A percentile compares a stretch with the other conserved stretches of the same genome.
Evolutionary conservation across 2,329 filamentous ascomycete genomes (phyloP).

Genomic region (Drechmeria coniospora): DNA sequence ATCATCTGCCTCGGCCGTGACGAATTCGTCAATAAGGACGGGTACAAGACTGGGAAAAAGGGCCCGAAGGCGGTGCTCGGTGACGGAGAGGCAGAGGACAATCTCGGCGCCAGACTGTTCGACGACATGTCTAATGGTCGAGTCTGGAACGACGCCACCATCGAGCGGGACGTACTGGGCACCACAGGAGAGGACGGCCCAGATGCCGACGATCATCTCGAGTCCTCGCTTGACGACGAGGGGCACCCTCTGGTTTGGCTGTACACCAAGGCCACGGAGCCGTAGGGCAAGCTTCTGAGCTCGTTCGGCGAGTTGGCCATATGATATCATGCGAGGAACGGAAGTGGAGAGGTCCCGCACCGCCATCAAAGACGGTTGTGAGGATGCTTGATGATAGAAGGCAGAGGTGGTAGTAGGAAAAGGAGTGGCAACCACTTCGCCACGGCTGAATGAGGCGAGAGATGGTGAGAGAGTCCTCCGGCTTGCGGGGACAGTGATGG

Average conservation of each 20-base stretch:
- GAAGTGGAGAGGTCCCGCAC: conserved; percentile 19
- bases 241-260: conserved; percentile 31
- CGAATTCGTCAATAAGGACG: conserved; percentile 15
- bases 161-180: conserved; percentile 46
- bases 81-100: conserved; percentile 30
- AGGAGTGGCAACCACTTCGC: conserved; percentile 10
- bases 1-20: background rate
- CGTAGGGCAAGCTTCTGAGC: conserved; percentile 26
- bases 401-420: conserved; percentile 24
- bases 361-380: conserved; percentile 21
- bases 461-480: conserved; percentile 2
- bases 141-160: conserved; percentile 33
- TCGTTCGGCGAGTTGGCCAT: conserved; percentile 25
- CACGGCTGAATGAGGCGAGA: conserved; percentile 3
- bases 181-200: conserved; percentile 39
- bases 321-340: conserved; percentile 21
- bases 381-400: conserved; percentile 21
- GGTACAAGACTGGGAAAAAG: conserved; percentile 10
- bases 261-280: conserved; percentile 23
- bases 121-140: conserved; percentile 32
- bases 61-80: conserved; percentile 16
- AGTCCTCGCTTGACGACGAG: conserved; percentile 38
- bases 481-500: too few species aligned
- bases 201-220: conserved; percentile 41
- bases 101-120: conserved; percentile 26